Percentiles rank a stretch among this genome's conserved stretches.
phyloP scores from a whole-genome alignment of 495 filamentous ascomycete genomes.

The Peziza echinospora region DNA sequence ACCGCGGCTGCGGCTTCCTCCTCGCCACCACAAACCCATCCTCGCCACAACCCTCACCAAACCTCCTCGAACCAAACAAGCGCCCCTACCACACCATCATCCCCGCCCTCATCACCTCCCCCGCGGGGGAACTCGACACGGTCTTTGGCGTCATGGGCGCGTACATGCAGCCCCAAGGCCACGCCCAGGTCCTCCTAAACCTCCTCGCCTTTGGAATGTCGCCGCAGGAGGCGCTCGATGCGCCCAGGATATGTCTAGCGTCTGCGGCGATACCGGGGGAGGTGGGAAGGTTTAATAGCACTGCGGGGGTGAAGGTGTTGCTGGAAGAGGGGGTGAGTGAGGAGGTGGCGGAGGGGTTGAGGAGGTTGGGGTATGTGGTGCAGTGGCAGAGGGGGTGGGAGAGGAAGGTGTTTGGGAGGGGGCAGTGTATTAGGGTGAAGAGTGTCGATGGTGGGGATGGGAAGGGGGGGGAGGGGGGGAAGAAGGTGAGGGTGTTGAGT shows the following conservation, averaged over 20 bases:
- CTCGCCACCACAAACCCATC: slow-evolving; percentile 40
- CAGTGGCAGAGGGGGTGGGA: slow-evolving; percentile 42
- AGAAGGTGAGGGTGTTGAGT: no score
- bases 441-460: slow-evolving; percentile 49
- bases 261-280: no score
- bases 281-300: slow-evolving; percentile 30
- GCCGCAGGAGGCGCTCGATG: slow-evolving; percentile 77
- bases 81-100: slow-evolving; percentile 97
- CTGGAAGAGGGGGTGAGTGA: slow-evolving; percentile 69
- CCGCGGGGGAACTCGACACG: slow-evolving; percentile 35
- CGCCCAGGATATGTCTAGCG: slow-evolving; percentile 71
- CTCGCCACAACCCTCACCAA: no score
- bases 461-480: slow-evolving; percentile 57
- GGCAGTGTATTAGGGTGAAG: slow-evolving; percentile 60
- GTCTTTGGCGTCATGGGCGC: slow-evolving; percentile 96
- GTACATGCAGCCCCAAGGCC: slow-evolving; percentile 97
- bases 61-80: slow-evolving; percentile 59
- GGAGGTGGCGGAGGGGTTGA: slow-evolving; percentile 42
- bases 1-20: slow-evolving; percentile 71
- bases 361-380: slow-evolving; percentile 48
- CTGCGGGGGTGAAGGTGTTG: slow-evolving; percentile 31
- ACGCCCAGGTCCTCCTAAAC: slow-evolving; percentile 84
- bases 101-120: slow-evolving; percentile 66
- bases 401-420: slow-evolving; percentile 63
- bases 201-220: slow-evolving; percentile 67